These are phyloP conservation scores for Blastomyces gilchristii DNA, from an alignment of 2,329 filamentous ascomycete species.

Conservation along the genomic window DNA sequence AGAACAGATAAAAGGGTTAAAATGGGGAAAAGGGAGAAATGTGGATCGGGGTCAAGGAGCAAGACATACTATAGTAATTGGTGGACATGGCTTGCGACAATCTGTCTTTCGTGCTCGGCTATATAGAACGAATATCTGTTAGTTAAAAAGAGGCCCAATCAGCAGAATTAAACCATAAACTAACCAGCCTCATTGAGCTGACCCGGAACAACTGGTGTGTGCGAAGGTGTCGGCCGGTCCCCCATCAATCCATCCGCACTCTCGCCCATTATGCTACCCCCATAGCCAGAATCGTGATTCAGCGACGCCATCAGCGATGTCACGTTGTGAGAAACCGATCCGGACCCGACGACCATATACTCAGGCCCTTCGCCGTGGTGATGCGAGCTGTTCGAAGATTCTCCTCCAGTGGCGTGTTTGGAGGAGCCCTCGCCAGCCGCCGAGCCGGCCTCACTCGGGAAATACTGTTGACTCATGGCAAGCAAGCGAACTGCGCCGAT, in stretches of 20 bases:
- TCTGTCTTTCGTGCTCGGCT: constrained; percentile 54
- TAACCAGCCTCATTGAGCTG: constrained; percentile 37
- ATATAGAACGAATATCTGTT: constrained; percentile 19
- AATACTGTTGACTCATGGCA: constrained; percentile 37
- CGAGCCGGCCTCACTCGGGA: constrained; percentile 26
- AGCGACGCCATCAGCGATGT: constrained; percentile 69
- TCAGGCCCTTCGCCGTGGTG: constrained; percentile 39
- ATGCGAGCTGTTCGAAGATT: constrained; percentile 17
- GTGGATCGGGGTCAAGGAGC: not conserved
- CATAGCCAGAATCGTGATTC: constrained; percentile 85
- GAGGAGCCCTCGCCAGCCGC: constrained; percentile 31
- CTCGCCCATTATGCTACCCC: constrained; percentile 63
- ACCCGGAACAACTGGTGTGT: constrained; percentile 43
- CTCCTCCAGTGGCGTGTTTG: constrained; percentile 17
- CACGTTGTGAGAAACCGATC: constrained; percentile 70
- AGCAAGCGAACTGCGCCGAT: constrained; percentile 8
- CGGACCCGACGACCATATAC: constrained; percentile 83
- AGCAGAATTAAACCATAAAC: constrained; percentile 9
- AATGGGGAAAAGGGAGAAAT: not conserved
- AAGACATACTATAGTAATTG: constrained; percentile 66
- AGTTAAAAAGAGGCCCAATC: constrained; percentile 9
- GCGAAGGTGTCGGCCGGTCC: constrained; percentile 48
- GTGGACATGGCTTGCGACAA: constrained; percentile 72
- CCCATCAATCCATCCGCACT: constrained; percentile 43
- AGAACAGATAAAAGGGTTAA: constrained; percentile 8